Evolutionary conservation across 768 basidiomycete genomes (phyloP), one percentile per base, ranked within the genome.

Genomic region (Collybia sp.): DNA sequence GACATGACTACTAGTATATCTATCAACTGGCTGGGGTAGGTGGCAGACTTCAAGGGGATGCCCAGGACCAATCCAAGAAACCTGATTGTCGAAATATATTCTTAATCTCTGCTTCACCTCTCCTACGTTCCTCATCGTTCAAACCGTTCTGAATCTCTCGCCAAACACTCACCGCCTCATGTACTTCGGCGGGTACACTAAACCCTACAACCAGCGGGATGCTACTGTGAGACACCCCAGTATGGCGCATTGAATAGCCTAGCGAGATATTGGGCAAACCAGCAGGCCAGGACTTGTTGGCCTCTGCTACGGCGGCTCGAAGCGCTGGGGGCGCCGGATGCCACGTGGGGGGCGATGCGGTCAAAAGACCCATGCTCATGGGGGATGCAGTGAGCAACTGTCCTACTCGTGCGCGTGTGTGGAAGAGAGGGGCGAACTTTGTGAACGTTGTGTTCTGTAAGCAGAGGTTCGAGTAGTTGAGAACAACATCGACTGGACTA

Each of bases 361-460:
- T 80, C 30, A 94, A 73, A 2, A 93, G 75, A 0, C 84, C 85
- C 91, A 93, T 93, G 58, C 78, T 83, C 43, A 94, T 71, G 6
- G 92, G 92, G 2, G 90, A 91, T 1, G 92, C 92, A 2, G 83
- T 70, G 42, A 92, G 44, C 20, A 94, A 69, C 45, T 88, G 85
- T 45, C 63, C 59, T 37, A 94, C 76, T 42, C 77, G 67, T 0
- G 88, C 89, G 17, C 85, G 82, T 15, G 66, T 59, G 51, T 70
- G 68, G 45, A 93, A 75, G 34, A 76, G 73, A 10, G 73, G 65
- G 19, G 74, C 71, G 59, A 82, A 91, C 9, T 70, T 62, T 34
- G 63, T 59, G 59, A 83, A 73, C 12, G 77, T 82, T 45, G 68
- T 64, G 62, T 88, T 90, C 59, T 91, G 88, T 30, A 93, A 69